Conservation (phyloP, 192 early-diverging fungal genomes). For the Piromyces finnis region DNA sequence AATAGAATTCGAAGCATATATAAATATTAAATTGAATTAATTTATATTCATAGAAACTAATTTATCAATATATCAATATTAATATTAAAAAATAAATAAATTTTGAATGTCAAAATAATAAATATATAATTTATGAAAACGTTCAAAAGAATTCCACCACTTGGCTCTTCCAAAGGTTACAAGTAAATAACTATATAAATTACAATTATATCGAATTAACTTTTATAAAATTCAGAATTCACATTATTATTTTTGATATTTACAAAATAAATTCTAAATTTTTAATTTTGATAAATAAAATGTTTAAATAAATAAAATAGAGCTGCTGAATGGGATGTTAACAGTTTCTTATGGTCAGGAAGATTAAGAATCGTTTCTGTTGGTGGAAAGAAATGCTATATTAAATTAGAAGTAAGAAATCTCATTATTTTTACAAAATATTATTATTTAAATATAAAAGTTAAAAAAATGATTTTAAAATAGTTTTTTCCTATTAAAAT, state of each 20-base stretch:
- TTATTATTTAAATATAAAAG: conserved; percentile 3
- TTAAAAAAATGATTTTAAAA: conserved; percentile 4
- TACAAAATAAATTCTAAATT: no score
- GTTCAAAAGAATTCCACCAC: conserved; percentile 60
- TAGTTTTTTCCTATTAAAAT: no score
- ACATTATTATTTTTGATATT: no score
- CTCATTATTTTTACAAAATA: no score
- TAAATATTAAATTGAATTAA: no score
- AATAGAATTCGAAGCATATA: no score
- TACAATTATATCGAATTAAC: no score
- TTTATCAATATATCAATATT: not conserved
- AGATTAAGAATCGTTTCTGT: conserved; percentile 50
- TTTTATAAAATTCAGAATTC: no score
- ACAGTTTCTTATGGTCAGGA: conserved; percentile 58
- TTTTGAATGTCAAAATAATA: conserved; percentile 12
- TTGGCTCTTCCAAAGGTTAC: conserved; percentile 43
- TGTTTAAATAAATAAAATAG: conserved; percentile 12
- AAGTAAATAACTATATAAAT: conserved; percentile 10
- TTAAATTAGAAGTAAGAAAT: conserved; percentile 52
- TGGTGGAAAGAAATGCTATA: conserved; percentile 37
- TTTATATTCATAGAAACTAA: not conserved
- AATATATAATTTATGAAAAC: no score
- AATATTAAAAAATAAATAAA: not conserved
- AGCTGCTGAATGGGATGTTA: conserved; percentile 68
- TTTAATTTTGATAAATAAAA: no score